Base-by-base conservation (phyloP, 2,329 filamentous ascomycete genomes). In the Aspergillus awamori region DNA sequence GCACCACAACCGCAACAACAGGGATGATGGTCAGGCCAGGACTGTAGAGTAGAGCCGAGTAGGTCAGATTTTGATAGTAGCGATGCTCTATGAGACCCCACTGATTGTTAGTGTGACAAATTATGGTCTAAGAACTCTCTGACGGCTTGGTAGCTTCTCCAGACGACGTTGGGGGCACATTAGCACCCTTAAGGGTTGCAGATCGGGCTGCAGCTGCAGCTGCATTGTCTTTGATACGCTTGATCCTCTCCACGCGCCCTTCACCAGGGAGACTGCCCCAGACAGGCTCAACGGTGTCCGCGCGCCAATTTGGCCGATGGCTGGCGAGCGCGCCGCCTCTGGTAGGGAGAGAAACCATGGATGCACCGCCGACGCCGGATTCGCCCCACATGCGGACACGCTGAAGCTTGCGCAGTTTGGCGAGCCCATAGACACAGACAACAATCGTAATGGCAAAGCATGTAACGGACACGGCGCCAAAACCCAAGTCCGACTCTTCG, bases 401-500 rank as follows among this genome's bases (percentile, higher is more conserved):
- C 80, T 96, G 92, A 26, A 97, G 90, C 73, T 90, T 90, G 66
- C 91, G 87, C 65, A 99, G 84, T 77, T 92, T 96, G 56, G 84
- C 83, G 52, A 98, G 83, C 5, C 95, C 93, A 77, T 94, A 97
- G 70, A 86, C 85, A 79, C 91, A 94, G 55, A 97, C 91, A 8
- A 93, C 69, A 58, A 89, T 84, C 13, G 91, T 92, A 75, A 93
- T 88, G 59, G 89, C 70, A 59, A 89, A 84, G 60, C 91, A 96
- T 63, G 86, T 81, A 17, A 81, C 82, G 2, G 89, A 92, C 62
- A 99, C 88, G 57, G 86, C 86, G 51, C 84, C 84, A 75, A 99
- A 98, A 10, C 94, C 95, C 76, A 92, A 86, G 76, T 92, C 86
- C 1, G 91, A 93, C 74, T 98, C 94, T 80, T 99, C 95, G 70